Evolutionary conservation across 2,329 filamentous ascomycete genomes (phyloP).

Genomic region (Bipolaris zeicola): DNA sequence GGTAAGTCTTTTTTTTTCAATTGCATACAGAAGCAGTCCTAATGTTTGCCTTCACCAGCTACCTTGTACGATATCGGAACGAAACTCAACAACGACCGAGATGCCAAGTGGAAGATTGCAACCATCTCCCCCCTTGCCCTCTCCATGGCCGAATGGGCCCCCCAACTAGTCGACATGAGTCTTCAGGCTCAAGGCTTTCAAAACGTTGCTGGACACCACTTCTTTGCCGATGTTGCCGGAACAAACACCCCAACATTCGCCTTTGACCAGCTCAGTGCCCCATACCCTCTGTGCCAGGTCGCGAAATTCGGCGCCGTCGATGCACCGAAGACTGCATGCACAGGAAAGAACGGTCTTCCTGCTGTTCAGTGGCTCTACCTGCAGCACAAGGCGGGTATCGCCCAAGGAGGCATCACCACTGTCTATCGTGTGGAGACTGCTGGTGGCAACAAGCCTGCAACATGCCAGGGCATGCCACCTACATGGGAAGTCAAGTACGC

Average conservation of each 20-base stretch:
- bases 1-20: constrained; percentile 28
- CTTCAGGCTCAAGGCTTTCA: constrained; percentile 39
- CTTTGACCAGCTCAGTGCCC: constrained; percentile 52
- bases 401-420: constrained; percentile 49
- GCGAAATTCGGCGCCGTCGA: constrained; percentile 57
- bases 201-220: constrained; percentile 67
- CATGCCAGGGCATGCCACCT: constrained; percentile 45
- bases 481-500: constrained; percentile 52
- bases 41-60: constrained; percentile 27
- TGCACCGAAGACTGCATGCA: constrained; percentile 56
- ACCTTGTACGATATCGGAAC: constrained; percentile 46
- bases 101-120: constrained; percentile 41
- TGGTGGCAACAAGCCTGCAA: constrained; percentile 50
- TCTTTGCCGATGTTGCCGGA: constrained; percentile 57
- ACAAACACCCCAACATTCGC: constrained; percentile 63
- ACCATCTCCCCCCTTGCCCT: constrained; percentile 44
- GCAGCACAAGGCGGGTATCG: constrained; percentile 46
- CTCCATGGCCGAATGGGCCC: constrained; percentile 27
- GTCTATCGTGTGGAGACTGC: constrained; percentile 58
- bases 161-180: constrained; percentile 31
- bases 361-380: constrained; percentile 57
- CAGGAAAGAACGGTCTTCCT: constrained; percentile 43
- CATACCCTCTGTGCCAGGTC: constrained; percentile 49
- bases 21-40: constrained; percentile 2
- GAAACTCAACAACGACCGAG: constrained; percentile 34